These are phyloP conservation scores for Magnaporthiopsis rhizophila DNA, from an alignment of 2,329 filamentous ascomycete species.

Conservation along the genomic window DNA sequence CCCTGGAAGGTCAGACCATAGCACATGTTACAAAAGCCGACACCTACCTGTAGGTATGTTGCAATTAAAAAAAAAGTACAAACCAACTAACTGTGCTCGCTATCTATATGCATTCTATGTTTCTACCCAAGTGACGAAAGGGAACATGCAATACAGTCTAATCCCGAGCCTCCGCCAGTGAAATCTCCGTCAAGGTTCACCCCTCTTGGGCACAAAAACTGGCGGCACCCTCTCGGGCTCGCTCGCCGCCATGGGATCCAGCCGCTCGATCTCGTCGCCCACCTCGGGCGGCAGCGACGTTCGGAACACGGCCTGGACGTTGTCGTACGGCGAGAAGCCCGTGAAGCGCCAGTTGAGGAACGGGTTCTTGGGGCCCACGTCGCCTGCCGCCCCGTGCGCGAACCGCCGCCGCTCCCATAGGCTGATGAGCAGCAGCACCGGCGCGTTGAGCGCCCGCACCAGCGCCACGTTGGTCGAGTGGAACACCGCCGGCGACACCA, in stretches of 20 bases:
- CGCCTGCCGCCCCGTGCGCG: slow-evolving; percentile 28
- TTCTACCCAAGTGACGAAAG: too few relatives aligned
- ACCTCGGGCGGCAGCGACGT: slow-evolving; percentile 3
- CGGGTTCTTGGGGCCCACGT: slow-evolving; percentile 4
- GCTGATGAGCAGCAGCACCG: slow-evolving; percentile 52
- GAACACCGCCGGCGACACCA: slow-evolving; percentile 55
- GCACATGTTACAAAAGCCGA: background rate
- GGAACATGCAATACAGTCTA: too few relatives aligned
- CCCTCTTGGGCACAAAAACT: background rate
- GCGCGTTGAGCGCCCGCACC: slow-evolving; percentile 55
- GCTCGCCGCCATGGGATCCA: slow-evolving; percentile 2
- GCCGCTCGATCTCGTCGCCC: slow-evolving; percentile 2
- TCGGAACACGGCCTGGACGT: slow-evolving; percentile 6
- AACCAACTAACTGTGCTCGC: too few relatives aligned
- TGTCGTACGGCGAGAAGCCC: slow-evolving; percentile 15
- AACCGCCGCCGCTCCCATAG: slow-evolving; percentile 53
- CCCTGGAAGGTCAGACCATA: too few relatives aligned
- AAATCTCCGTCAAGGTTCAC: background rate
- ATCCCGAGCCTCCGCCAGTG: too few relatives aligned
- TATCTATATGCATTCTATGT: background rate
- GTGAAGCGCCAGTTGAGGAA: slow-evolving; percentile 16
- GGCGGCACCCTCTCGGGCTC: background rate
- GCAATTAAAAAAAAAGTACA: background rate
- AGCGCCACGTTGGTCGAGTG: slow-evolving; percentile 64
- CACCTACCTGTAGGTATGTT: background rate